A percentile compares a stretch with the other conserved stretches of the same genome.
These are phyloP conservation scores for Claviceps africana DNA, from an alignment of 2,329 filamentous ascomycete species.

Conservation along the genomic window DNA sequence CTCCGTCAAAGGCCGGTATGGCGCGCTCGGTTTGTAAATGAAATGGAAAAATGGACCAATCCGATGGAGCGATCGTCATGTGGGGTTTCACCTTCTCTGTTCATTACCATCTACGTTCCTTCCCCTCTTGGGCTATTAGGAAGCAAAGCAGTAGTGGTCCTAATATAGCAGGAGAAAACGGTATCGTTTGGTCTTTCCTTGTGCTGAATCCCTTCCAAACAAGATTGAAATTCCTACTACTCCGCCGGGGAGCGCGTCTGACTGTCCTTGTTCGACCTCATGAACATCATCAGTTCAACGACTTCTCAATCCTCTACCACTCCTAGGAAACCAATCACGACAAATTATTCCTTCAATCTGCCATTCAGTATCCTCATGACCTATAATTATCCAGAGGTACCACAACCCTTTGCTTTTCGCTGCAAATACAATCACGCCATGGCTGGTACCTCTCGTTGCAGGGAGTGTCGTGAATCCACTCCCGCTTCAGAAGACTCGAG, in stretches of 20 bases:
- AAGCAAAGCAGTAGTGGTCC: background rate
- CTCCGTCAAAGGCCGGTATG: slow-evolving; percentile 18
- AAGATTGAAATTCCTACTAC: background rate
- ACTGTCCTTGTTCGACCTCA: background rate
- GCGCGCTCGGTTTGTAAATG: slow-evolving; percentile 20
- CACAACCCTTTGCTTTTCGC: background rate
- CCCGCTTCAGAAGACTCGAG: background rate
- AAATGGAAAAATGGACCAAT: background rate
- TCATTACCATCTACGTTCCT: no score
- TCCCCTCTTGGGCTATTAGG: background rate
- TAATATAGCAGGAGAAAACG: background rate
- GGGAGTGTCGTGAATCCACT: background rate
- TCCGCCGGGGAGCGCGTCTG: background rate
- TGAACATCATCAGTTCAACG: background rate
- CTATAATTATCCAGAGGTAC: background rate
- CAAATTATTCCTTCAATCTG: background rate
- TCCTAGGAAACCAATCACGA: background rate
- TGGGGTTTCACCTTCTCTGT: background rate
- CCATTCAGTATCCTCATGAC: background rate
- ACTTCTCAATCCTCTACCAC: background rate
- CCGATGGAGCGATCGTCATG: background rate
- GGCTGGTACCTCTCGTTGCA: background rate
- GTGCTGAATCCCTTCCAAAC: background rate
- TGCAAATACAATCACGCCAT: background rate
- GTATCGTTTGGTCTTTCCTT: background rate